Percentiles rank a stretch among this genome's conserved stretches.
Conservation (phyloP, 257 asterid species). For the Primulina huaijiensis region DNA sequence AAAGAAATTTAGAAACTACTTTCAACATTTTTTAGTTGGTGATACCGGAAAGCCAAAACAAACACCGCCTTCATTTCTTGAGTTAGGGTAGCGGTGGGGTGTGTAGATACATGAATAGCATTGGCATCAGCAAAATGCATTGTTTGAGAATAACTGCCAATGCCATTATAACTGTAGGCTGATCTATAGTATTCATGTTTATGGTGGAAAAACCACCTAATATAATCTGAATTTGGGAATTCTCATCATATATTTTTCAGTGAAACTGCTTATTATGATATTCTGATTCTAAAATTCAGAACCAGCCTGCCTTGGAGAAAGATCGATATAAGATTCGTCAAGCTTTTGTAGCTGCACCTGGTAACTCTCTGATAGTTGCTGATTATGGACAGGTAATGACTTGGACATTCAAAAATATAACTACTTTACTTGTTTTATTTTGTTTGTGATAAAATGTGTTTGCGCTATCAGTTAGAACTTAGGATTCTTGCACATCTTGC, state of each 20-base stretch:
- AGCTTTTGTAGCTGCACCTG: constrained; percentile 49
- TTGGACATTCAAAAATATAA: background rate
- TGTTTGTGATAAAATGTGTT: background rate
- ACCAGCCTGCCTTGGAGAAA: constrained; percentile 97
- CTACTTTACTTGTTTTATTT: constrained; percentile 12
- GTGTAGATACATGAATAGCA: background rate
- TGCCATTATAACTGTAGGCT: background rate
- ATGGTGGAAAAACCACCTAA: constrained; percentile 5
- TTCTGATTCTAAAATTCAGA: constrained; percentile 43
- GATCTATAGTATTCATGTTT: background rate
- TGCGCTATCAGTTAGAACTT: constrained; percentile 45
- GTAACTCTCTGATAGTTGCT: constrained; percentile 53
- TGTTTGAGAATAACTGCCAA: constrained; percentile 6
- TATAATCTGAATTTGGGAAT: background rate
- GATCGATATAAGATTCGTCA: constrained; percentile 70
- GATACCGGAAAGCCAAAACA: background rate
- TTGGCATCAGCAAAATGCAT: constrained; percentile 12
- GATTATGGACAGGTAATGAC: constrained; percentile 51
- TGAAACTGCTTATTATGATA: constrained; percentile 11
- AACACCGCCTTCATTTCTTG: background rate
- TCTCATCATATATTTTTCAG: background rate
- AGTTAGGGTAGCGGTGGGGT: background rate
- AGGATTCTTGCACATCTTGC: constrained; percentile 64
- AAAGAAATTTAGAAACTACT: background rate
- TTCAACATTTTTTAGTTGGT: background rate